Evolutionary conservation across 345 rosid species (phyloP), one percentile per base, ranked within the genome.

Genomic region (Hibiscus syriacus): DNA sequence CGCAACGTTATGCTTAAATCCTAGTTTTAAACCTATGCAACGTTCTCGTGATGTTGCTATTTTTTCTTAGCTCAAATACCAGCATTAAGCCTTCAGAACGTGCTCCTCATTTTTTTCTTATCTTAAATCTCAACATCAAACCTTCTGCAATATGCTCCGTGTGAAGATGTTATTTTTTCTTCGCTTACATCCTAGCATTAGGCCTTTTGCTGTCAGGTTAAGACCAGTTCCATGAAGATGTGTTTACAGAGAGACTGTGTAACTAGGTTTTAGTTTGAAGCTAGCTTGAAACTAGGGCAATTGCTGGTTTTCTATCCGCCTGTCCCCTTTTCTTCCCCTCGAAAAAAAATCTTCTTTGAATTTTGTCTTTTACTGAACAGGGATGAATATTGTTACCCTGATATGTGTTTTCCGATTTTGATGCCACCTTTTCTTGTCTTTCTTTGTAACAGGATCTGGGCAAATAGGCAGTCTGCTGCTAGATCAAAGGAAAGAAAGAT

Each of bases 381-480:
- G 17, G 39, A 36, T 36, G 26, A 10, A 11, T 60, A 41, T 29
- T 66, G 55, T 39, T 2, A 23, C 39, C 17, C 32, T 43, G 32
- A 67, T 73, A 27, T 25, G 45, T 14, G 4, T 11, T 0, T 7
- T 27, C 29, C 54, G 27, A 14, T 56, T 29, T 17, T 67, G 58
- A 59, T 49, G 12, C 30, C 11, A 34, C 57, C 22, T 29, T 17
- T 52, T 61, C 36, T 19, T 12, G 68, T 71, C 53, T 48, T 50
- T 11, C 69, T 38, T 38, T 65, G 34, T 38, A 3, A 70, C 67
- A 94, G 99, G 87, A 87, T 94, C 55, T 89, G 96, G 96, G 99
- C 99, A 4, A 92, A 92, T 64, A 84, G 98, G 85, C 98, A 92
- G 75, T 92, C 98, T 1, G 98, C 98, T 13, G 98, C 97, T 29